phyloP scores from a whole-genome alignment of 805 yeast genomes.

The Suhomyces xylopsoci region DNA sequence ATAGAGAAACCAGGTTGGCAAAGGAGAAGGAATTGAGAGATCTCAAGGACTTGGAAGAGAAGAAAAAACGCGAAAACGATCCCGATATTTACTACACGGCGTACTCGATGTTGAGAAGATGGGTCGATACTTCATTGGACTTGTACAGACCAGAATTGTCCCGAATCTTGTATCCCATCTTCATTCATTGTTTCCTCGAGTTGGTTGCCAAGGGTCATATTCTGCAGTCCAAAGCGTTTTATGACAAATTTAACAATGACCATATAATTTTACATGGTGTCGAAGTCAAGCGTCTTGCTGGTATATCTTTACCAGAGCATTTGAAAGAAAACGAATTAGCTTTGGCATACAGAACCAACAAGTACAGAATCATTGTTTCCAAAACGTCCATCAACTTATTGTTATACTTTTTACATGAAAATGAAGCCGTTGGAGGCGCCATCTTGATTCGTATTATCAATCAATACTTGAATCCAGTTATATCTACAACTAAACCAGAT shows the following conservation, averaged over 20 bases:
- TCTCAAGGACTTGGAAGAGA: conserved; percentile 42
- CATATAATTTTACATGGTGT: conserved; percentile 73
- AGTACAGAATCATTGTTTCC: conserved; percentile 72
- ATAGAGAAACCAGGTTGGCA: conserved; percentile 33
- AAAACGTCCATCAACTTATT: conserved; percentile 82
- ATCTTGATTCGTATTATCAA: conserved; percentile 81
- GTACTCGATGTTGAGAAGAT: conserved; percentile 71
- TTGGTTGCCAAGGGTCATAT: conserved; percentile 63
- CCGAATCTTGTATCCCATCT: conserved; percentile 85
- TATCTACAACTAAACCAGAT: conserved; percentile 41
- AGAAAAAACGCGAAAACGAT: conserved; percentile 46
- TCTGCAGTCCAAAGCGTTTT: conserved; percentile 67
- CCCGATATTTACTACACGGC: conserved; percentile 79
- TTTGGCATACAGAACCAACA: conserved; percentile 64
- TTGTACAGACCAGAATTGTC: conserved; percentile 85
- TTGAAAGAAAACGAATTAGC: conserved; percentile 81
- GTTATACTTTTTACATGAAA: conserved; percentile 83
- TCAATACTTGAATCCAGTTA: conserved; percentile 65
- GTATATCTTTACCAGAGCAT: conserved; percentile 77
- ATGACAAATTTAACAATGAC: conserved; percentile 69
- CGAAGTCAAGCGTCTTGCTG: conserved; percentile 69
- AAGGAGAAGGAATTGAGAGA: conserved; percentile 40
- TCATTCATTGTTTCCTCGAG: conserved; percentile 82
- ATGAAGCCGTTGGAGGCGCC: conserved; percentile 89
- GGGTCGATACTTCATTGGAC: conserved; percentile 91